Conservation (phyloP, 805 yeast species). For the Wickerhamiella domercqiae region DNA sequence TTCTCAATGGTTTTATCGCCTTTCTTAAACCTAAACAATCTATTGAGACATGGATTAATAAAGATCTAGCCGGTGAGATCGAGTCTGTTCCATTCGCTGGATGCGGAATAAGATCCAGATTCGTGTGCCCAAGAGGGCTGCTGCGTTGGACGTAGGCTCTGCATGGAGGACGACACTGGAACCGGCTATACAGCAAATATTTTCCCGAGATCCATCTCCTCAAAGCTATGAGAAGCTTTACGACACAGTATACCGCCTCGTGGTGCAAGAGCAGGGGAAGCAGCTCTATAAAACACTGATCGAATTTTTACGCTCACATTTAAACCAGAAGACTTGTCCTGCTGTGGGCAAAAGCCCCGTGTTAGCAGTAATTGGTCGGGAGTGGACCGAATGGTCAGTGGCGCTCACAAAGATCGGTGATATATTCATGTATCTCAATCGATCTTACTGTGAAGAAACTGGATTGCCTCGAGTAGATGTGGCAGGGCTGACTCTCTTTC, state of each 20-base stretch:
- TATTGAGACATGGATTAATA: no score
- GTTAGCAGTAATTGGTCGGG: conserved; percentile 4
- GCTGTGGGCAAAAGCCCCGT: conserved; percentile 2
- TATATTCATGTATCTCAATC: conserved; percentile 17
- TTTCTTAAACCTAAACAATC: no score
- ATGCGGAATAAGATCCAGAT: conserved; percentile 14
- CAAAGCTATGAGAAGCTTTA: conserved; percentile 13
- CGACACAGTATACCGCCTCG: conserved; percentile 15
- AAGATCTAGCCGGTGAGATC: no score
- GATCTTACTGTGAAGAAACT: conserved; percentile 12
- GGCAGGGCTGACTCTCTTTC: conserved; percentile 12
- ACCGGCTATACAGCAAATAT: conserved; percentile 16
- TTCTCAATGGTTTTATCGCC: no score
- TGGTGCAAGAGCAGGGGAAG: conserved; percentile 16
- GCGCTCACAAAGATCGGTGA: conserved; percentile 13
- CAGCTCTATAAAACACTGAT: conserved; percentile 10
- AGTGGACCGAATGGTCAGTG: conserved; percentile 11
- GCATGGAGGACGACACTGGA: conserved; percentile 13
- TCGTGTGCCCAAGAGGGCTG: conserved; percentile 13
- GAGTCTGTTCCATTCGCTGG: no score
- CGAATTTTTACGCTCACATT: conserved; percentile 7
- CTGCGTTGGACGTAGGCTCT: conserved; percentile 10
- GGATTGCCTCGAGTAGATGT: conserved; percentile 9
- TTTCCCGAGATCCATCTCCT: conserved; percentile 3
- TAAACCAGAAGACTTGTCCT: conserved; percentile 1